Conservation (phyloP, 768 basidiomycete genomes). For the Rhizopogon vinicolor region DNA sequence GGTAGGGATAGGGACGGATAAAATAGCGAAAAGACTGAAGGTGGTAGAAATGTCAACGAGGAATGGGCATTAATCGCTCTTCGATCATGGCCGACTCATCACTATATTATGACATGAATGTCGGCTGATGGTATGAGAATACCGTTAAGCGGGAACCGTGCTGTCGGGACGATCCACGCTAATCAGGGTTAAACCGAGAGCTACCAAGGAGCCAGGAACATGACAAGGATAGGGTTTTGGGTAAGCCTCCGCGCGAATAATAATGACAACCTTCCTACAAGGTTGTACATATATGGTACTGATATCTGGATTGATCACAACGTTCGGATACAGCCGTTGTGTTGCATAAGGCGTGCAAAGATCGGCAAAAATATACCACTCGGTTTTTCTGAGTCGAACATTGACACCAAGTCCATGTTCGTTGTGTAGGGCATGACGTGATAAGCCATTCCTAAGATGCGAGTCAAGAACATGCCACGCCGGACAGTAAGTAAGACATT, state of each 20-base stretch:
- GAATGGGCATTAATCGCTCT: conserved; percentile 17
- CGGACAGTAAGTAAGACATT: background rate
- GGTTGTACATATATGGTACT: background rate
- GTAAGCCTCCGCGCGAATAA: background rate
- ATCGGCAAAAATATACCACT: background rate
- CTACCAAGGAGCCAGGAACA: background rate
- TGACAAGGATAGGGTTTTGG: background rate
- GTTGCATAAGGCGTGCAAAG: background rate
- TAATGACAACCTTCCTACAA: background rate
- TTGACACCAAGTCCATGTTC: background rate
- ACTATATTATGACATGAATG: background rate
- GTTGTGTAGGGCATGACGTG: background rate
- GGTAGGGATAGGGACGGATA: background rate
- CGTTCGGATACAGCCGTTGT: too few species aligned
- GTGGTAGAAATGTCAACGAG: background rate
- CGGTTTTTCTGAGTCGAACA: background rate
- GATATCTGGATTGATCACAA: too few species aligned
- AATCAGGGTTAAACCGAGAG: background rate
- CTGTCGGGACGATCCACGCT: background rate
- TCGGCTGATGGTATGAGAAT: background rate
- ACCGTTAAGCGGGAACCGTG: background rate
- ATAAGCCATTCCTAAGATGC: background rate
- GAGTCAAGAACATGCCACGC: background rate
- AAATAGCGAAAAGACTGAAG: background rate
- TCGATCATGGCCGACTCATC: background rate